These are phyloP conservation scores for Ustilaginoidea virens DNA, from an alignment of 2,329 filamentous ascomycete species.

Conservation along the genomic window DNA sequence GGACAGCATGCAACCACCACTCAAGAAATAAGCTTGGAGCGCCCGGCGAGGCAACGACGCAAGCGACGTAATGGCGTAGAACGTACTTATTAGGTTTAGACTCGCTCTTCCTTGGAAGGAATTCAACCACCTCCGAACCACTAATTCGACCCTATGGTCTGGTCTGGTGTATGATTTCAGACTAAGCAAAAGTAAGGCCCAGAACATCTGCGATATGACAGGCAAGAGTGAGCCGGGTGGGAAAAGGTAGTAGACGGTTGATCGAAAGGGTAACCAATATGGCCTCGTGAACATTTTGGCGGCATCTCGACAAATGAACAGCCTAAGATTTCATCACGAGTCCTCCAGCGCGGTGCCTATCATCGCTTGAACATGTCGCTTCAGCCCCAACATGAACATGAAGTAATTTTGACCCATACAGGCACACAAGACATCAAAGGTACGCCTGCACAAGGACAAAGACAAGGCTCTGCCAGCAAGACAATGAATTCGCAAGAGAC, in stretches of 20 bases:
- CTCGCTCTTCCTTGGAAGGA: too few relatives aligned
- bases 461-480: slow-evolving; percentile 6
- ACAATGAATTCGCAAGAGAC: slow-evolving; percentile 6
- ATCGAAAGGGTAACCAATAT: slow-evolving; percentile 3
- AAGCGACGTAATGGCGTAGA: slow-evolving; percentile 8
- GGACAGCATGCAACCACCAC: slow-evolving; percentile 7
- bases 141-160: too few relatives aligned
- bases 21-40: slow-evolving; percentile 7
- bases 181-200: slow-evolving; percentile 1
- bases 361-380: slow-evolving; percentile 2
- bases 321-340: too few relatives aligned
- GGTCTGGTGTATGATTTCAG: too few relatives aligned
- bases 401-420: slow-evolving; percentile 6
- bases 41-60: slow-evolving; percentile 5
- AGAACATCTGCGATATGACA: too few relatives aligned
- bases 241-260: too few relatives aligned
- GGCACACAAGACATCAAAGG: slow-evolving; percentile 6
- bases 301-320: slow-evolving; percentile 7
- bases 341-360: too few relatives aligned
- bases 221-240: too few relatives aligned
- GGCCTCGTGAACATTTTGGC: slow-evolving; percentile 5
- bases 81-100: slow-evolving; percentile 4
- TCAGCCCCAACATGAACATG: slow-evolving; percentile 6
- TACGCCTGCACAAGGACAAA: slow-evolving; percentile 6
- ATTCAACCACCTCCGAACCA: too few relatives aligned